Evolutionary conservation across 805 yeast genomes (phyloP), one percentile per base, ranked within the genome.

Genomic region (Hanseniaspora pseudoguilliermondii): DNA sequence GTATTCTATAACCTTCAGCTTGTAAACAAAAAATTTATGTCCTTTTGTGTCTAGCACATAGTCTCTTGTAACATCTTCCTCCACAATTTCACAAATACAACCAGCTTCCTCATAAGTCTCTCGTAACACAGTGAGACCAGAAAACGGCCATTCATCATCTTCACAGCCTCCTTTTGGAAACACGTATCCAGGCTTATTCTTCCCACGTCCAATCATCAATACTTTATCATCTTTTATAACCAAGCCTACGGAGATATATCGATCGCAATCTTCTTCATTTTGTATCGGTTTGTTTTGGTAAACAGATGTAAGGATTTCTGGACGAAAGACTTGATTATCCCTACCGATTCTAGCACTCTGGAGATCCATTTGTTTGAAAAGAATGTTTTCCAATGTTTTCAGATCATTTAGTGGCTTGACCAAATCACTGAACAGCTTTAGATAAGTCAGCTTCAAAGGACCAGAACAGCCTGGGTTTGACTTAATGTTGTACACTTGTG

Each of bases 81-180:
- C 61, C 5, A 73, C 63, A 5, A 89, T 74, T 21, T 66, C 70
- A 11, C 97, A 96, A 36, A 77, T 77, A 29, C 84, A 86, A 0
- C 98, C 98, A 0, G 95, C 93, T 69, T 93, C 98, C 69, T 93
- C 98, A 97, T 98, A 93, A 0, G 95, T 86, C 66, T 93, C 98
- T 57, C 98, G 73, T 18, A 76, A 72, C 0, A 97, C 97, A 4
- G 86, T 71, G 2, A 69, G 50, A 8, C 65, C 61, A 58, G 63
- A 71, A 60, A 73, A 67, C 16, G 62, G 54, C 54, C 49, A 56
- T 68, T 87, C 98, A 67, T 93, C 98, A 29, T 66, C 65, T 68
- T 93, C 98, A 42, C 90, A 82, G 1, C 98, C 98, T 32, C 98
- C 98, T 67, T 93, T 93, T 3, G 98, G 98, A 5, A 93, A 69